Base-by-base conservation (phyloP, 2,329 filamentous ascomycete species). In the Periconia digitata region DNA sequence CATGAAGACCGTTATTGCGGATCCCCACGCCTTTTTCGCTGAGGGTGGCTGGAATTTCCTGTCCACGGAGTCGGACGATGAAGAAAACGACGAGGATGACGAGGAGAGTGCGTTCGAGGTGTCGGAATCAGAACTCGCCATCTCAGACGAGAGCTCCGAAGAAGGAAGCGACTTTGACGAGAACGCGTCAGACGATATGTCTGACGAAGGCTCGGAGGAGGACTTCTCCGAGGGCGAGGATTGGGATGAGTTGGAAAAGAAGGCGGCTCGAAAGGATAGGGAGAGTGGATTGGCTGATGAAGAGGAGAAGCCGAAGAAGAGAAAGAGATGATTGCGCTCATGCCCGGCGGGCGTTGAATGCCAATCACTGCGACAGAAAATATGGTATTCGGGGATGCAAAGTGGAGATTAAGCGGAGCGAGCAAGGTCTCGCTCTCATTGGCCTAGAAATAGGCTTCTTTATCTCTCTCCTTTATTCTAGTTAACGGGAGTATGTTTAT, bases 1-100 rank as follows among this genome's bases (percentile, higher is more conserved):
- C 68, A 99, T 99, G 91, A 99, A 99, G 81, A 99, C 94, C 0
- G 92, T 99, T 21, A 92, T 89, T 17, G 86, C 88, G 29, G 92
- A 99, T 68, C 90, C 94, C 2, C 92, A 99, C 69, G 84, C 87
- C 60, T 99, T 99, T 83, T 99, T 96, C 72, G 84, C 81, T 3
- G 92, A 97, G 56, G 94, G 95, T 24, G 94, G 94, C 39, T 99
- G 94, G 94, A 87, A 85, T 1, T 97, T 99, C 82, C 72, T 99
- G 50, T 85, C 86, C 45, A 86, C 86, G 29, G 92, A 96, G 50
- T 91, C 87, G 0, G 94, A 97, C 64, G 89, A 84, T 13, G 91
- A 96, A 56, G 89, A 82, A 37, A 83, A 77, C 1, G 85, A 84
- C 1, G 85, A 88, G 10, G 87, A 90, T 54, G 89, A 94, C 46